phyloP scores from a whole-genome alignment of 139 green algal species.

The Desmodesmus armatus region DNA sequence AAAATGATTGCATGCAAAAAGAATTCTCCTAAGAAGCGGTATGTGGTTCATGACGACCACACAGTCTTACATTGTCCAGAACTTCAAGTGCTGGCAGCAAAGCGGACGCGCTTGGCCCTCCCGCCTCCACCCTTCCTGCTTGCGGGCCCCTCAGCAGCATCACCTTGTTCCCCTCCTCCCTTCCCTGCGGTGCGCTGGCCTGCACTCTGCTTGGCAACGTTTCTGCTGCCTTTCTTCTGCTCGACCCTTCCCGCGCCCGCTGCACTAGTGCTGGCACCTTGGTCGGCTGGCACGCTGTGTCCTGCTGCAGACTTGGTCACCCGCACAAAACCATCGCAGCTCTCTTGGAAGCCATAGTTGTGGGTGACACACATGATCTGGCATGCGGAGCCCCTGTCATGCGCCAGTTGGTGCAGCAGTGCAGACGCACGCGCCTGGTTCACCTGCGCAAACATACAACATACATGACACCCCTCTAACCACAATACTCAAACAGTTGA shows the following conservation, averaged over 20 bases:
- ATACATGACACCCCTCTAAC: too few relatives aligned
- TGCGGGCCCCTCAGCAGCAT: too few relatives aligned
- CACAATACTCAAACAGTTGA: too few relatives aligned
- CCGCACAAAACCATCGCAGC: slow-evolving; percentile 50
- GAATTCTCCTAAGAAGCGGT: too few relatives aligned
- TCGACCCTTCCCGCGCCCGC: background rate
- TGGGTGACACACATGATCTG: slow-evolving; percentile 66
- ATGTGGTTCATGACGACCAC: too few relatives aligned
- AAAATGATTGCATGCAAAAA: too few relatives aligned
- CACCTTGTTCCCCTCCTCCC: background rate
- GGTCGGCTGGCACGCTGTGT: background rate
- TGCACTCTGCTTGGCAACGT: background rate
- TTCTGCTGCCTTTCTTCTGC: background rate
- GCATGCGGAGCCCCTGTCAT: background rate
- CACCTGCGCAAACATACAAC: too few relatives aligned
- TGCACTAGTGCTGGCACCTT: background rate
- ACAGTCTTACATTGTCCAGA: too few relatives aligned
- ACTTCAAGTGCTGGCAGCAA: too few relatives aligned
- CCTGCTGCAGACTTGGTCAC: slow-evolving; percentile 18
- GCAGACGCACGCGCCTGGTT: slow-evolving; percentile 54
- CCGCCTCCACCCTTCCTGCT: background rate
- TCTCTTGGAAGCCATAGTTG: slow-evolving; percentile 54
- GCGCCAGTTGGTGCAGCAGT: slow-evolving; percentile 20
- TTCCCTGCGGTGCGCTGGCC: background rate
- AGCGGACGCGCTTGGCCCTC: too few relatives aligned